Base-by-base conservation (phyloP, 1,284 basidiomycete species). In the Austropuccinia psidii region DNA sequence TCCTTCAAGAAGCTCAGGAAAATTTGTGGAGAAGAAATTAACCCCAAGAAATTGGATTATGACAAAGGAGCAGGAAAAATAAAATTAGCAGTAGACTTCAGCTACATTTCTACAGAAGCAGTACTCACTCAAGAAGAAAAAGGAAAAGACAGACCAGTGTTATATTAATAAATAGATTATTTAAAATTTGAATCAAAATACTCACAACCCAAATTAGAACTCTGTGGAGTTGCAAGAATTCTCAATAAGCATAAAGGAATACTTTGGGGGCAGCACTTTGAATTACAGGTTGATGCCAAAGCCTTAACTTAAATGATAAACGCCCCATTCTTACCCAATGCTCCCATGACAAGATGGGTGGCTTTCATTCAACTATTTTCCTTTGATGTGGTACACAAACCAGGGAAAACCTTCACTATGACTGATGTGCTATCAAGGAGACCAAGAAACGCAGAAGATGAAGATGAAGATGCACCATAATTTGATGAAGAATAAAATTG, bases 121-220 rank as follows among this genome's bases (percentile, higher is more conserved):
- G n/a, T n/a, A n/a, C n/a, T n/a, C n/a, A n/a, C n/a, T n/a, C n/a
- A n/a, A n/a, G n/a, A n/a, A n/a, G n/a, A n/a, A n/a, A n/a, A n/a
- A n/a, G n/a, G n/a, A n/a, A n/a, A n/a, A n/a, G n/a, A n/a, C n/a
- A n/a, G n/a, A n/a, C n/a, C n/a, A n/a, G n/a, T n/a, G n/a, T n/a
- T n/a, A n/a, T n/a, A n/a, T n/a, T n/a, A n/a, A n/a, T n/a, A n/a
- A n/a, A n/a, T n/a, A n/a, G n/a, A n/a, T n/a, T n/a, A n/a, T n/a
- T 49, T 55, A 11, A 13, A 41, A 4, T 52, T 69, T n/a, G 55
- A 69, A 21, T 69, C 67, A 2, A 27, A 33, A 19, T 69, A 69
- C 29, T 69, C 67, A n/a, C 67, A 69, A 19, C 54, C 67, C 9
- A 69, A 69, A 37, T 33, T 69, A n/a, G 55, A 69, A 21, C 41